These are phyloP conservation scores for Starmera pachycereana DNA, from an alignment of 805 yeast genomes.

Conservation along the genomic window DNA sequence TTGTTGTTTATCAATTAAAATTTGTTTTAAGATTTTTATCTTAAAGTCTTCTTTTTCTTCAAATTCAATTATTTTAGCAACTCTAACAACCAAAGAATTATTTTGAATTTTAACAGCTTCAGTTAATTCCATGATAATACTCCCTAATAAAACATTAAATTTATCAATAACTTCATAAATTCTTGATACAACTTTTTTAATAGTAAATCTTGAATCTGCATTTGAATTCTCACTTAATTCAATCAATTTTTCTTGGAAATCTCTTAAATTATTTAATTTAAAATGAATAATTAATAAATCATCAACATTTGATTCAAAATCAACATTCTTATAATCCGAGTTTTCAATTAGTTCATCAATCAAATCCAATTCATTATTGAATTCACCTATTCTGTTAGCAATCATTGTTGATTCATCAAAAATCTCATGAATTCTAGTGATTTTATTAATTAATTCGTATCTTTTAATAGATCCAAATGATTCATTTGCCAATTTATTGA, in stretches of 20 bases:
- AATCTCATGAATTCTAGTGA: slow-evolving; percentile 61
- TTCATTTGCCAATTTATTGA: slow-evolving; percentile 41
- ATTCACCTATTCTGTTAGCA: slow-evolving; percentile 48
- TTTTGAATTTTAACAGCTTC: slow-evolving; percentile 69
- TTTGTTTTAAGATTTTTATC: slow-evolving; percentile 24
- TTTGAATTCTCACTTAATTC: slow-evolving; percentile 40
- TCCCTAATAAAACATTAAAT: slow-evolving; percentile 55
- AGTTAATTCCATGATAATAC: slow-evolving; percentile 56
- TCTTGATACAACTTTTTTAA: slow-evolving; percentile 40
- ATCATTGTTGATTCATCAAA: slow-evolving; percentile 61
- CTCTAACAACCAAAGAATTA: slow-evolving; percentile 52
- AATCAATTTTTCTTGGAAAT: slow-evolving; percentile 66
- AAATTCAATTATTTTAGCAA: slow-evolving; percentile 66
- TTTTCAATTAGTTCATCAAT: slow-evolving; percentile 44
- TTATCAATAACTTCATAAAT: slow-evolving; percentile 34
- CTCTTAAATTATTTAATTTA: slow-evolving; percentile 58
- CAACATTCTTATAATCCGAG: slow-evolving; percentile 28
- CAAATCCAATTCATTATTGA: slow-evolving; percentile 38
- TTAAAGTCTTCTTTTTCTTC: slow-evolving; percentile 76
- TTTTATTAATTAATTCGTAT: slow-evolving; percentile 57
- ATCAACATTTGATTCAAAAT: slow-evolving; percentile 36
- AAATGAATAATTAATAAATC: slow-evolving; percentile 60
- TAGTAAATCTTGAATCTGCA: slow-evolving; percentile 60
- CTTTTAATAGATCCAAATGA: slow-evolving; percentile 50
- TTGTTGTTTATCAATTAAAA: slow-evolving; percentile 20